Evolutionary conservation across 768 basidiomycete genomes (phyloP), one percentile per base, ranked within the genome.

Genomic region (Auricularia auricula-judae): DNA sequence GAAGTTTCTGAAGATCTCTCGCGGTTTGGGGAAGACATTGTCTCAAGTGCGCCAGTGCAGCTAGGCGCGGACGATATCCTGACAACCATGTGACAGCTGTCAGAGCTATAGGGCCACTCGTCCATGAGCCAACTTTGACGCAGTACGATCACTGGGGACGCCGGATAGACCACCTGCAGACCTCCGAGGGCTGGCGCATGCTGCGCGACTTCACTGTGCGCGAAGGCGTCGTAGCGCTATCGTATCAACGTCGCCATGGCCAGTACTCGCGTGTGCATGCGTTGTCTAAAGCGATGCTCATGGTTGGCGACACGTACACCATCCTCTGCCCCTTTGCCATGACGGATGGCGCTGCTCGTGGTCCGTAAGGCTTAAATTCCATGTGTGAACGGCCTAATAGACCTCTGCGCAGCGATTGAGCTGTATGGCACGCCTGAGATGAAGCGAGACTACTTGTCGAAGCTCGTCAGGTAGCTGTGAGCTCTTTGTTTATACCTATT

Each of bases 101-200:
- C 59, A 83, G 86, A 23, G 73, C 76, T 1, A 71, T 88, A 43
- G 69, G 71, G 36, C 69, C 73, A 33, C 79, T 78, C 23, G 76
- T 81, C 1, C 70, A 73, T 2, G 81, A 81, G 21, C 85, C 87
- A 0, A 76, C 72, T 10, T 72, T 91, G 23, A 78, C 78, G 0
- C 90, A 91, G 72, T 91, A 89, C 70, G 79, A 90, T 68, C 84
- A 89, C 67, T 91, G 84, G 85, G 89, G 89, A 0, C 70, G 72
- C 59, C 82, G 85, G 11, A 75, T 89, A 7, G 89, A 92, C 71
- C 73, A 76, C 3, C 79, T 93, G 0, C 77, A 84, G 44, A 89
- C 87, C 1, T 86, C 85, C 18, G 87, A 89, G 70, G 87, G 84
- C 0, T 92, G 89, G 89, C 77, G 85, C 14, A 77, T 76, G 21